These are phyloP conservation scores for Bathelium albidoporum DNA, from an alignment of 495 filamentous ascomycete genomes.

Conservation along the genomic window DNA sequence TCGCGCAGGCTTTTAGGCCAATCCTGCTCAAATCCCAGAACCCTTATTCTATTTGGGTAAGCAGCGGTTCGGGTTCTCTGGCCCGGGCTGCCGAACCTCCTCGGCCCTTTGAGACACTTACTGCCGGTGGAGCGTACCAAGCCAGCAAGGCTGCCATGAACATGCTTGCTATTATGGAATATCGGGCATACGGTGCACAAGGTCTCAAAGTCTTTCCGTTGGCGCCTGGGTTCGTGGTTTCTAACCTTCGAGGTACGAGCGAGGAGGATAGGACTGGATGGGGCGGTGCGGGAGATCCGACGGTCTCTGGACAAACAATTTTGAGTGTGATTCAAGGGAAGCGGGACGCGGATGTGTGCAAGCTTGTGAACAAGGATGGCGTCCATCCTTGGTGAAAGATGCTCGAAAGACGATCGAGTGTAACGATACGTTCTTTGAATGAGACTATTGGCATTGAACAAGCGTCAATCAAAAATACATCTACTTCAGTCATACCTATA, in stretches of 20 bases:
- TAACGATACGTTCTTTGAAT: not conserved
- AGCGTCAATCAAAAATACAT: too few species aligned
- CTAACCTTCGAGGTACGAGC: conserved; percentile 29
- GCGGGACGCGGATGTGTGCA: conserved; percentile 8
- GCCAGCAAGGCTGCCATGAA: conserved; percentile 28
- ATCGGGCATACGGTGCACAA: conserved; percentile 5
- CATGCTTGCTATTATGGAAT: conserved; percentile 21
- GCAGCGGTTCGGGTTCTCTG: conserved; percentile 22
- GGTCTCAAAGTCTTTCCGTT: conserved; percentile 25
- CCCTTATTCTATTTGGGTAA: conserved; percentile 26
- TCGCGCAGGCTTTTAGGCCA: conserved; percentile 22
- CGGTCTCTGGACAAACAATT: not conserved
- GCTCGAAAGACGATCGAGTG: not conserved
- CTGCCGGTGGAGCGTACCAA: conserved; percentile 14
- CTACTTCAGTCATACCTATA: too few species aligned
- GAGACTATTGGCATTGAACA: too few species aligned
- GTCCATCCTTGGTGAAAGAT: conserved; percentile 9
- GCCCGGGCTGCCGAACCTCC: conserved; percentile 6
- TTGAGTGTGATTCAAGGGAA: conserved; percentile 9
- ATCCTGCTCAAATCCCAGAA: conserved; percentile 24
- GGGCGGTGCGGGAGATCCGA: conserved; percentile 7
- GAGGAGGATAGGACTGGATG: conserved; percentile 17
- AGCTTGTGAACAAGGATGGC: conserved; percentile 2
- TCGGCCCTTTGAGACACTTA: not conserved
- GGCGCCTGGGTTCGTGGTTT: conserved; percentile 29